Evolutionary conservation across 2,329 filamentous ascomycete genomes (phyloP), one percentile per base, ranked within the genome.

Genomic region (Exophiala spinifera): DNA sequence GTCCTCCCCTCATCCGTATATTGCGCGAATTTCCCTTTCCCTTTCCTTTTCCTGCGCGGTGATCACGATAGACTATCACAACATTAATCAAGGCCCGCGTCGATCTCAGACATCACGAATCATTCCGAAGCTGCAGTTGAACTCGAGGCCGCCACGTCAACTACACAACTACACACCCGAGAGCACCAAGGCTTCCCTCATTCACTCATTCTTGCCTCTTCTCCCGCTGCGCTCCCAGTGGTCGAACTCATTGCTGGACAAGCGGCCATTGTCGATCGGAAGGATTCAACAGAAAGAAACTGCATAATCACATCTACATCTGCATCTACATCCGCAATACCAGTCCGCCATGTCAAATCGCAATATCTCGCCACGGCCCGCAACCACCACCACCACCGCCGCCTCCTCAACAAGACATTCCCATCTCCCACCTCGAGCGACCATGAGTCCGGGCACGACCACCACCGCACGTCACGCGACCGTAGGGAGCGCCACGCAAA

Each of bases 401-500:
- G 17, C 31, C 20, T 25, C 44, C 17, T 10, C 43, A 5, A 11
- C 25, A 33, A 25, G 53, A 53, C 20, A 23, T 36, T 36, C 33
- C 13, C 33, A 36, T 15, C 11, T 36, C 33, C 13, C 33, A 36
- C 33, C 33, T 10, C 33, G 36, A 39, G 5, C 36, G 5, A 11
- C 36, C 36, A 11, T 19, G 17, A 10, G 10, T 39, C 36, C 36
- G 4, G 17, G 36, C 17, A 39, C 36, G n/a, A 46, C 51, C 14
- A 33, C 51, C 1, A 31, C 56, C 3, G 40, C 51, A 10, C 44
- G 52, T 21, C 52, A 48, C 25, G 37, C 33, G 11, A 51, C 50
- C 11, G 47, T 49, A 8, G 61, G 59, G 28, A 64, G 61, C n/a
- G 56, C 57, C 14, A 64, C 67, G 0, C 66, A 65, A 28, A 62